Percentiles rank a stretch among this genome's conserved stretches.
Evolutionary conservation across 352 stramenopile genomes (phyloP).

Genomic region (Globisporangium emineosum): DNA sequence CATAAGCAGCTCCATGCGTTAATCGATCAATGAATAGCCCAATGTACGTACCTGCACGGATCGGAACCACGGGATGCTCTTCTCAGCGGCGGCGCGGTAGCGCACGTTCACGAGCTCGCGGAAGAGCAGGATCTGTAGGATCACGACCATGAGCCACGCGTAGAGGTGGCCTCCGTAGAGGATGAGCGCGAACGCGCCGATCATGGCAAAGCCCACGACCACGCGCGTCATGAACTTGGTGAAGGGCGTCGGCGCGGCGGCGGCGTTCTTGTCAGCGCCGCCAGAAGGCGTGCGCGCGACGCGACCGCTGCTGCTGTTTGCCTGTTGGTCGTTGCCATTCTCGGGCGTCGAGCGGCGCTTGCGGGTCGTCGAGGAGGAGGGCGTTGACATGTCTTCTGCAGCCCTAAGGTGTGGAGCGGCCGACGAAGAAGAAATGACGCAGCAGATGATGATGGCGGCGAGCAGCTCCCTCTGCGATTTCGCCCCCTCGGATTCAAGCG

Average conservation of each 20-base stretch:
- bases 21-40: background rate
- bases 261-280: conserved; percentile 25
- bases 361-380: conserved; percentile 18
- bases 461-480: background rate
- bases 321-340: conserved; percentile 15
- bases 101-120: conserved; percentile 98
- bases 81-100: conserved; percentile 92
- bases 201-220: conserved; percentile 75
- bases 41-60: conserved; percentile 76
- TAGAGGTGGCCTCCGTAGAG: conserved; percentile 83
- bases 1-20: background rate
- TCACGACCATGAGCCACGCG: conserved; percentile 78
- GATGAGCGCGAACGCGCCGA: conserved; percentile 63
- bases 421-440: conserved; percentile 2
- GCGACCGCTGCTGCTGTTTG: conserved; percentile 5
- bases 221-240: conserved; percentile 74
- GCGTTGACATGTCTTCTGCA: conserved; percentile 19
- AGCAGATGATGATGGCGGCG: background rate
- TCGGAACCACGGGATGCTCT: conserved; percentile 97
- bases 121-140: conserved; percentile 91
- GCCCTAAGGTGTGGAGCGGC: background rate
- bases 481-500: background rate
- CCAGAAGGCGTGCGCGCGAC: conserved; percentile 14
- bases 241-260: conserved; percentile 24
- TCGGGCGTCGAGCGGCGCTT: conserved; percentile 41